These are phyloP conservation scores for Diaporthe australafricana DNA, from an alignment of 2,329 filamentous ascomycete genomes.

Conservation along the genomic window DNA sequence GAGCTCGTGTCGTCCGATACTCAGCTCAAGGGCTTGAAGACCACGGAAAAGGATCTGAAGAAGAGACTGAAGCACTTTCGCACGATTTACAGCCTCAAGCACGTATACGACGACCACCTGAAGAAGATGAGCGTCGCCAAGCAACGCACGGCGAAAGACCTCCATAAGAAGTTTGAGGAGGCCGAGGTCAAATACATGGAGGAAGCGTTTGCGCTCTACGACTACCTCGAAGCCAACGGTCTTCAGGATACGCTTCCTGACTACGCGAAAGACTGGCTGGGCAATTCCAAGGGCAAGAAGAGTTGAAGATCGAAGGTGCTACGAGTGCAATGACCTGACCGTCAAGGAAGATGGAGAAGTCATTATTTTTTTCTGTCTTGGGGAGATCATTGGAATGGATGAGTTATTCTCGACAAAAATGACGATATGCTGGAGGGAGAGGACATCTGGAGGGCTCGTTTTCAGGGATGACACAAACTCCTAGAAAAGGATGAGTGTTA, in stretches of 20 bases:
- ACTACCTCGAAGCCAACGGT: slow-evolving; percentile 8
- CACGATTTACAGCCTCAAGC: slow-evolving; percentile 8
- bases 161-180: neutral
- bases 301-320: neutral
- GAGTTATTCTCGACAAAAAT: no score
- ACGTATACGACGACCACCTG: neutral
- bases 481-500: no score
- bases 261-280: slow-evolving; percentile 1
- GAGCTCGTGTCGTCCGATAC: slow-evolving; percentile 9
- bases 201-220: neutral
- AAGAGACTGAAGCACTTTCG: slow-evolving; percentile 1
- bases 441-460: no score
- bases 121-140: slow-evolving; percentile 3
- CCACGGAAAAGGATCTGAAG: neutral
- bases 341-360: no score
- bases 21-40: slow-evolving; percentile 2
- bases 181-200: neutral
- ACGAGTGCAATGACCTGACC: neutral
- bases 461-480: no score
- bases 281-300: neutral
- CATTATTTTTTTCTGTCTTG: no score
- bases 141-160: neutral
- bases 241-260: neutral
- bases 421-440: no score
- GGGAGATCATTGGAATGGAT: no score